Percentiles rank a stretch among this genome's conserved stretches.
Evolutionary conservation across 2,329 filamentous ascomycete species (phyloP).

Genomic region (Teratosphaeria zuluensis): DNA sequence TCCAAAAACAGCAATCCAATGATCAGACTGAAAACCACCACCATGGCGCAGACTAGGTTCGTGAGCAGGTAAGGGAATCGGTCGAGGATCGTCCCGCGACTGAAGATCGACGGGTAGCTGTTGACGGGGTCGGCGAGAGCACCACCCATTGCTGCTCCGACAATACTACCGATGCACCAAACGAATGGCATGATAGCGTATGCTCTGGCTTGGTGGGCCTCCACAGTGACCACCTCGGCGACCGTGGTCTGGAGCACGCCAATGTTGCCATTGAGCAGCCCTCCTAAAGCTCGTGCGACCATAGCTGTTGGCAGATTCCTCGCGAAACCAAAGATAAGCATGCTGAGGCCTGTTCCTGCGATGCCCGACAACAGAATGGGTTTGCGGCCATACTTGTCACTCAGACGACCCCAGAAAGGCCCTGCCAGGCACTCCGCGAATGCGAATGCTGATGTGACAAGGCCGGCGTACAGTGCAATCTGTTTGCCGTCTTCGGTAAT

Average conservation of each 20-base stretch:
- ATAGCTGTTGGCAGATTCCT: slow-evolving; percentile 73
- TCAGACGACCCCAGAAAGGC: slow-evolving; percentile 85
- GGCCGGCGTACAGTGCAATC: slow-evolving; percentile 86
- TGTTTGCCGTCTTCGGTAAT: slow-evolving; percentile 68
- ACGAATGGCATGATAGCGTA: slow-evolving; percentile 98
- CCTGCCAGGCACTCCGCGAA: slow-evolving; percentile 91
- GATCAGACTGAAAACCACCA: slow-evolving; percentile 65
- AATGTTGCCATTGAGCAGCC: slow-evolving; percentile 91
- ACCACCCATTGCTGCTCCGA: slow-evolving; percentile 86
- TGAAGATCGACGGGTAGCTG: slow-evolving; percentile 68
- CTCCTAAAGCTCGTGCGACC: slow-evolving; percentile 78
- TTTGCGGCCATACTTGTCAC: slow-evolving; percentile 85
- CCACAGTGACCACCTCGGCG: slow-evolving; percentile 82
- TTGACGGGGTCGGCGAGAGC: slow-evolving; percentile 77
- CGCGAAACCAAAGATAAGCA: slow-evolving; percentile 85
- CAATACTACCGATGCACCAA: slow-evolving; percentile 93
- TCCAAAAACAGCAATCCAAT: slow-evolving; percentile 82
- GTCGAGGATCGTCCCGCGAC: slow-evolving; percentile 68
- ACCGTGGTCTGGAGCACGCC: slow-evolving; percentile 93
- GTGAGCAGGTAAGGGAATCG: slow-evolving; percentile 82
- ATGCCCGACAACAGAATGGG: slow-evolving; percentile 85
- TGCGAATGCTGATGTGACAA: slow-evolving; percentile 94
- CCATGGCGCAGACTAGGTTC: slow-evolving; percentile 78
- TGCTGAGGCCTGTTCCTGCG: slow-evolving; percentile 82
- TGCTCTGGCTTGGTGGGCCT: slow-evolving; percentile 86